Conservation (phyloP, 495 filamentous ascomycete species). For the Annulohypoxylon moriforme region DNA sequence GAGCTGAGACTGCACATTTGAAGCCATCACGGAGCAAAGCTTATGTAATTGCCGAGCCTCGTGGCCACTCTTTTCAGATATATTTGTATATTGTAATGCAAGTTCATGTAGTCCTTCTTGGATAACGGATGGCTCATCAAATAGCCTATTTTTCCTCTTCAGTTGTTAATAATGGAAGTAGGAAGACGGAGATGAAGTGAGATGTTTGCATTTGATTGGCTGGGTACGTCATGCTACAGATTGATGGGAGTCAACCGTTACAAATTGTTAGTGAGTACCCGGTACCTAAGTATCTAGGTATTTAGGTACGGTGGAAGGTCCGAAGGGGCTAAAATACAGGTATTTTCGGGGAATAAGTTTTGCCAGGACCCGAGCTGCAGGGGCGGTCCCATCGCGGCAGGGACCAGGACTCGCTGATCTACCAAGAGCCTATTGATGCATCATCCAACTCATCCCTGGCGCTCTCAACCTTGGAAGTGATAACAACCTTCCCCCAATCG, state of each 20-base stretch:
- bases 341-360: conserved; percentile 20
- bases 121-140: too few species aligned
- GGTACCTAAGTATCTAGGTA: neutral
- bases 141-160: neutral
- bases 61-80: too few species aligned
- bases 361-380: conserved; percentile 28
- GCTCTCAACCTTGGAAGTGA: conserved; percentile 9
- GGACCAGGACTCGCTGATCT: conserved; percentile 18
- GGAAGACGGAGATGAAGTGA: neutral
- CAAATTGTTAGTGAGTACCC: neutral
- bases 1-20: too few species aligned
- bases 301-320: neutral
- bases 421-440: conserved; percentile 28
- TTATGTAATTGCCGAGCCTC: too few species aligned
- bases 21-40: too few species aligned
- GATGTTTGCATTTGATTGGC: conserved; percentile 6
- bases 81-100: too few species aligned
- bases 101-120: too few species aligned
- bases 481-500: conserved; percentile 31
- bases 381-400: conserved; percentile 1
- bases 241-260: too few species aligned
- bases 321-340: conserved; percentile 9
- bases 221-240: neutral
- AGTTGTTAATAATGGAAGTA: neutral
- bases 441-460: conserved; percentile 36